Evolutionary conservation across 2,329 filamentous ascomycete species (phyloP).

Genomic region (Exophiala lecanii-corni): DNA sequence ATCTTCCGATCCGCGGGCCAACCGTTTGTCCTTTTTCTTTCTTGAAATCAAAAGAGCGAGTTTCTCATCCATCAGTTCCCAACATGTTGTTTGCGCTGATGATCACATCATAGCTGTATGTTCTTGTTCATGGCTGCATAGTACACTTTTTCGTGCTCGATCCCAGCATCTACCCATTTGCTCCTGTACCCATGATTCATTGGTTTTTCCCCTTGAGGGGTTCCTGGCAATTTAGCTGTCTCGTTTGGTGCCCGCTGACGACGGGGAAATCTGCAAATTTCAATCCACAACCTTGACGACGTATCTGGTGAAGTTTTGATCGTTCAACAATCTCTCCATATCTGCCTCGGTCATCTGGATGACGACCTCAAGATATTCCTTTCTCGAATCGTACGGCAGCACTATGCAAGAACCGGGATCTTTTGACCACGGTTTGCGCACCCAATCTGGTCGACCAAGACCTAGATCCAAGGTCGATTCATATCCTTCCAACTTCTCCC

Average conservation of each 20-base stretch:
- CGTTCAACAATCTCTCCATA: constrained; percentile 23
- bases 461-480: constrained; percentile 24
- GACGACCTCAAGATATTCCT: constrained; percentile 23
- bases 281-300: constrained; percentile 21
- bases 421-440: constrained; percentile 27
- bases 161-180: too few species aligned
- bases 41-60: too few species aligned
- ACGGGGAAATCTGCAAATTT: background rate
- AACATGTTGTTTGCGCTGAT: too few species aligned
- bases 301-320: constrained; percentile 22
- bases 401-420: constrained; percentile 28
- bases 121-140: too few species aligned
- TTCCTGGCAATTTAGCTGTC: too few species aligned
- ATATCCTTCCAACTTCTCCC: constrained; percentile 23
- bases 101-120: too few species aligned
- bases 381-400: constrained; percentile 20
- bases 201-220: too few species aligned
- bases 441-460: constrained; percentile 25
- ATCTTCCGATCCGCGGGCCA: too few species aligned
- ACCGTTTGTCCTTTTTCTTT: too few species aligned
- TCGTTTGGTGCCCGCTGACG: background rate
- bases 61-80: too few species aligned
- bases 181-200: too few species aligned
- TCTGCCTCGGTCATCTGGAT: constrained; percentile 26
- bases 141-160: too few species aligned